A percentile compares a stretch with the other conserved stretches of the same genome.
Conservation (phyloP, 306 rosid species). For the Gleditsia sinensis region DNA sequence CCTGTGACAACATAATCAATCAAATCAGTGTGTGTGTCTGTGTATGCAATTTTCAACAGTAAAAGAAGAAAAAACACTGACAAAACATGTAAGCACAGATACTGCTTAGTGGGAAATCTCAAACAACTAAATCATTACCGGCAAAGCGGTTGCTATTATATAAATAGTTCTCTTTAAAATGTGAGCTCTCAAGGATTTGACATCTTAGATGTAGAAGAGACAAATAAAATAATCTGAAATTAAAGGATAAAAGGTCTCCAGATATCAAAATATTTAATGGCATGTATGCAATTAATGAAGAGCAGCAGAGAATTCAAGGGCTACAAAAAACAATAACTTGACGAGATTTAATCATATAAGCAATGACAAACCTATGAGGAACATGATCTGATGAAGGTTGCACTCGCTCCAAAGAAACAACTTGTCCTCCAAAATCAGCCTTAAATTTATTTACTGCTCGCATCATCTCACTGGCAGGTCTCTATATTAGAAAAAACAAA, state of each 20-base stretch:
- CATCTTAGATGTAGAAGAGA: conserved; percentile 13
- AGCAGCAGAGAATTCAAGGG: neutral
- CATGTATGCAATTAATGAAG: neutral
- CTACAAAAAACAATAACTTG: neutral
- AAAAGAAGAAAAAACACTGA: conserved; percentile 5
- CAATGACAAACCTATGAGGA: conserved; percentile 71
- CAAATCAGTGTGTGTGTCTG: neutral
- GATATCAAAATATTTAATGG: conserved; percentile 13
- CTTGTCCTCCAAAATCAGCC: conserved; percentile 89
- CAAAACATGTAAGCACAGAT: conserved; percentile 8
- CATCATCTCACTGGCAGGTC: conserved; percentile 82
- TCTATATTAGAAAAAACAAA: conserved; percentile 52
- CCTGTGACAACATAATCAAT: conserved; percentile 51
- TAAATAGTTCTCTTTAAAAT: conserved; percentile 7
- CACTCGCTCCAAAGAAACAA: conserved; percentile 92
- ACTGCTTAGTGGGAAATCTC: neutral
- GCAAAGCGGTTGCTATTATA: conserved; percentile 22
- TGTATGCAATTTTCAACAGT: neutral
- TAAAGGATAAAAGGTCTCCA: conserved; percentile 5
- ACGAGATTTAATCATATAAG: neutral
- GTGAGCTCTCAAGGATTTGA: conserved; percentile 3
- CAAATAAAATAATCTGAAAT: conserved; percentile 18
- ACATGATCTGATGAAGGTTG: conserved; percentile 98
- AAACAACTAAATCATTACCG: neutral
- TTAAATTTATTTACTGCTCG: conserved; percentile 92